phyloP scores from a whole-genome alignment of 345 rosid species.

The Syzygium grande region DNA sequence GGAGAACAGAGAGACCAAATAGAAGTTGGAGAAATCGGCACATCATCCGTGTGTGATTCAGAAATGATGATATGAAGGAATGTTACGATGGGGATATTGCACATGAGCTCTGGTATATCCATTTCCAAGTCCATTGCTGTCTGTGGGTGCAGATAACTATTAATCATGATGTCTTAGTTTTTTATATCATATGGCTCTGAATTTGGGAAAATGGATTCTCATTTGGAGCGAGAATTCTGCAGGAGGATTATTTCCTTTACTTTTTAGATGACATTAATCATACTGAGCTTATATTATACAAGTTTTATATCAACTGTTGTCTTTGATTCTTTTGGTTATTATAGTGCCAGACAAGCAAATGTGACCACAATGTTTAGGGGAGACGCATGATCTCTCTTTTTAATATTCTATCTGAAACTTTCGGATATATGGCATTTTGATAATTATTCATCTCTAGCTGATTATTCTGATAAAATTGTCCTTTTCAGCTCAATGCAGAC shows the following conservation, averaged over 20 bases:
- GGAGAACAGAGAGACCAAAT: background rate
- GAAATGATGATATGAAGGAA: background rate
- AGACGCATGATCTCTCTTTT: background rate
- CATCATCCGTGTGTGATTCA: background rate
- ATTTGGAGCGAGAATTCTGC: background rate
- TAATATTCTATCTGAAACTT: background rate
- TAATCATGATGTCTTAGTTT: background rate
- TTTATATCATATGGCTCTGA: background rate
- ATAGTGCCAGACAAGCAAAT: background rate
- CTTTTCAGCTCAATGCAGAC: slow-evolving; percentile 77
- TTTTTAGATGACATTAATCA: background rate
- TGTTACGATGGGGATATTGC: background rate
- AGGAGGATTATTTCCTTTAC: background rate
- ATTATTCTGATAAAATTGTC: slow-evolving; percentile 2
- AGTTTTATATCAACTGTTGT: background rate
- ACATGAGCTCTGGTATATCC: background rate
- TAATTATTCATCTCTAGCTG: background rate
- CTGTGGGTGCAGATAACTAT: background rate
- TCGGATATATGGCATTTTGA: background rate
- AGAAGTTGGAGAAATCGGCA: background rate
- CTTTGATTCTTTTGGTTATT: background rate
- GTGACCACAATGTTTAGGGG: background rate
- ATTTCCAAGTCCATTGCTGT: background rate
- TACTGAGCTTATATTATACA: background rate
- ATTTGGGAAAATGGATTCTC: background rate